phyloP scores from a whole-genome alignment of 2,329 filamentous ascomycete species.

The Lecanoromycetidae sp. region DNA sequence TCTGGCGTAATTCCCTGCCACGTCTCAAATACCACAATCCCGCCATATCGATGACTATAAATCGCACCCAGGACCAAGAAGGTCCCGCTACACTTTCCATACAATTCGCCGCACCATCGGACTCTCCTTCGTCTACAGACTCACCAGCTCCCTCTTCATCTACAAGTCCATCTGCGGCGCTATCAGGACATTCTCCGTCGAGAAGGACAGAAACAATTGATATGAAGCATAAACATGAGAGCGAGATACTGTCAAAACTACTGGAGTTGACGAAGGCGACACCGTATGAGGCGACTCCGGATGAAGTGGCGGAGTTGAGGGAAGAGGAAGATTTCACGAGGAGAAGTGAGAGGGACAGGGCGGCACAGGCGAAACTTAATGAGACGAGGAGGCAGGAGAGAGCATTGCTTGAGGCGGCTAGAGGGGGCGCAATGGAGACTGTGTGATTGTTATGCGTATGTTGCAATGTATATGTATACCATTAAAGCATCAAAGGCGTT shows the following conservation, averaged over 20 bases:
- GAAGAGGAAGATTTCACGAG: constrained; percentile 27
- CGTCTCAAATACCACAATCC: constrained; percentile 94
- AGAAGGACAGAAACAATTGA: constrained; percentile 29
- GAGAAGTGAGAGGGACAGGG: constrained; percentile 28
- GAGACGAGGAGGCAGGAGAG: constrained; percentile 16
- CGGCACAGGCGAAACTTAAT: constrained; percentile 11
- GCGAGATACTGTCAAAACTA: constrained; percentile 34
- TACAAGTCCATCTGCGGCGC: constrained; percentile 25
- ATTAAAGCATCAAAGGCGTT: neutral
- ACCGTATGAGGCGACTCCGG: constrained; percentile 25
- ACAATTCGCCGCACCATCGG: constrained; percentile 37
- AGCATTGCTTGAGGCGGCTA: constrained; percentile 14
- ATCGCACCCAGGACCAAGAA: constrained; percentile 48
- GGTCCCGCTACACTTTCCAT: constrained; percentile 52
- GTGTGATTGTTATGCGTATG: neutral
- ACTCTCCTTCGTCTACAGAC: neutral
- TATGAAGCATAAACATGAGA: constrained; percentile 28
- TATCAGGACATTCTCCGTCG: constrained; percentile 23
- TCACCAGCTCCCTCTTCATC: constrained; percentile 17
- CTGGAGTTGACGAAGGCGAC: constrained; percentile 30
- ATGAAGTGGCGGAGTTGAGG: constrained; percentile 28
- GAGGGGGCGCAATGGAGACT: constrained; percentile 4
- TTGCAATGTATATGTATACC: neutral
- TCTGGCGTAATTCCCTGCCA: constrained; percentile 74
- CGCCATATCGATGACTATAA: constrained; percentile 66